Evolutionary conservation across 2,329 filamentous ascomycete genomes (phyloP), one percentile per base, ranked within the genome.

Genomic region (Fusarium sp.): DNA sequence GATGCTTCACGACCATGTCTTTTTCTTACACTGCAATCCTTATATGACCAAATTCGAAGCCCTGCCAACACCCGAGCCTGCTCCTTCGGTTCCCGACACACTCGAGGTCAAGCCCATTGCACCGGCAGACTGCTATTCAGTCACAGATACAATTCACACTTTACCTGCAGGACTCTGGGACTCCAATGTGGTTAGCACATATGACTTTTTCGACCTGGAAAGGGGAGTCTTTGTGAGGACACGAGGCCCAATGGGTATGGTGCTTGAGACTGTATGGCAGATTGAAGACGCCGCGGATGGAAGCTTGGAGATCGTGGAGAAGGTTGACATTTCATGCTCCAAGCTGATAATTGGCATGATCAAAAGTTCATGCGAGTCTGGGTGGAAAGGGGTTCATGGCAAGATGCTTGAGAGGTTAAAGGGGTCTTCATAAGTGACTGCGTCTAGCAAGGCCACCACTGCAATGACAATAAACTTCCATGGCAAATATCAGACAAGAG

Each of bases 81-180:
- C 27, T 29, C 60, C 60, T 29, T 37, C 36, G 42, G 73, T 78
- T 13, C 76, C 79, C 4, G 67, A 74, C 14, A 74, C 72, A 17
- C 67, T 75, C 31, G 58, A 59, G 11, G 63, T 73, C 31, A 61
- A 56, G 18, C 70, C 74, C 23, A 58, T 74, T 27, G 71, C 67
- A 18, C 66, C 75, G 37, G 76, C 77, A n/a, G 72, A 74, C 46
- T 77, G 79, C 64, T 87, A 83, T 76, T 77, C 79, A 31, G 83
- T 87, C 23, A 84, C 80, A 9, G 83, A 85, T 64, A 76, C 80
- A 36, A 79, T 86, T 10, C 84, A 86, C 68, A 79, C 84, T 36
- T 77, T 87, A 23, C 85, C 85, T 5, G 84, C 84, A 15, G 84
- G 85, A 4, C 78, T 88, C 27, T 87, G 84, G 84, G 84, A 85